These are phyloP conservation scores for Nicotiana attenuata DNA, from an alignment of 257 asterid species.

Conservation along the genomic window DNA sequence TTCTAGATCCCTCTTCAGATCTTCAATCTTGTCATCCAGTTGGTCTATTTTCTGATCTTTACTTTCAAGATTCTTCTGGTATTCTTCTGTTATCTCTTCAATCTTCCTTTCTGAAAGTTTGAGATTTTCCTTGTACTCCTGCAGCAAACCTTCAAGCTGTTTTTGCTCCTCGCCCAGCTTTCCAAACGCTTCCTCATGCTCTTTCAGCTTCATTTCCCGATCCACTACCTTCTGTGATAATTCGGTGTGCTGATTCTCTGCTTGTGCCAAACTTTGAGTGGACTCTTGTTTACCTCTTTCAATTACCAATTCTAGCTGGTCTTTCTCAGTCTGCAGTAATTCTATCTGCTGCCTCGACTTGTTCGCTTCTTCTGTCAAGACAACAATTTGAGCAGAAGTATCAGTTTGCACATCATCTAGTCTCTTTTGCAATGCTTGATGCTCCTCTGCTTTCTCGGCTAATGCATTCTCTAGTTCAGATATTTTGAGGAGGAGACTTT, in stretches of 20 bases:
- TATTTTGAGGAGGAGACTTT: conserved; percentile 19
- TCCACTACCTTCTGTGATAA: conserved; percentile 41
- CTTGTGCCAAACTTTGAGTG: conserved; percentile 31
- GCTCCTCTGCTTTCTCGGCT: conserved; percentile 38
- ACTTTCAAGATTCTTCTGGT: conserved; percentile 29
- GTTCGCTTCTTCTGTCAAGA: conserved; percentile 34
- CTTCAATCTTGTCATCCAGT: conserved; percentile 58
- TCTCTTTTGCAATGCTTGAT: conserved; percentile 31
- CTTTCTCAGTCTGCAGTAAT: conserved; percentile 43
- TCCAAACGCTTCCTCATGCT: conserved; percentile 42
- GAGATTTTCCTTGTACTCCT: conserved; percentile 45
- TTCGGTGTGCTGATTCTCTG: conserved; percentile 40
- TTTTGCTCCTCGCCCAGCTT: conserved; percentile 44
- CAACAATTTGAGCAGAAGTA: conserved; percentile 33
- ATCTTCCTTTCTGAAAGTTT: conserved; percentile 43
- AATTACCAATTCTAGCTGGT: conserved; percentile 36
- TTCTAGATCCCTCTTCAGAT: conserved; percentile 61
- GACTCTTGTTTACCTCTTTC: conserved; percentile 50
- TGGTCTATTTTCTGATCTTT: conserved; percentile 43
- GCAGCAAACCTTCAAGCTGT: conserved; percentile 33
- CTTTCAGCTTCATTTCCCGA: conserved; percentile 45
- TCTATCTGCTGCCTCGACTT: conserved; percentile 42
- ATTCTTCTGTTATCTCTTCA: conserved; percentile 50
- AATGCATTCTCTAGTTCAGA: conserved; percentile 40
- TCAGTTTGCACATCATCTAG: conserved; percentile 45